Base-by-base conservation (phyloP, 768 basidiomycete species). In the Mycena leptocephala region DNA sequence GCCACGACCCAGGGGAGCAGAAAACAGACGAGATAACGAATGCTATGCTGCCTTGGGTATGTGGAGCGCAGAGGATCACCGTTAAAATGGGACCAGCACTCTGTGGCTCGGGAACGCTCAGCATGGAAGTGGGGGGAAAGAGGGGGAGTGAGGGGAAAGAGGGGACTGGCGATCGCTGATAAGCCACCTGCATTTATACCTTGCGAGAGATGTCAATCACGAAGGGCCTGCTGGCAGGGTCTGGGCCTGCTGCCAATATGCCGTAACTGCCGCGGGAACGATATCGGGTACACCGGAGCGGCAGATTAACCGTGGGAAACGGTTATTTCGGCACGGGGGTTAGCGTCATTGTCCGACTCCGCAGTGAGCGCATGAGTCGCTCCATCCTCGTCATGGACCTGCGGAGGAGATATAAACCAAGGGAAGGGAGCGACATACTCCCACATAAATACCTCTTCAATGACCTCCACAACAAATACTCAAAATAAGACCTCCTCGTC, bases 1-100 rank as follows among this genome's bases (percentile, higher is more conserved):
- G 85, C 85, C 85, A 85, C 83, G 83, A 84, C 85, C 67, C 83
- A 82, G 79, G 75, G 66, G 71, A 65, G 64, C 76, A 64, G 46
- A 61, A 46, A 43, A 51, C 80, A 81, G 78, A 82, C 78, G 82
- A 80, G 70, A 75, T 7, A 35, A 55, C 51, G 70, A 53, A 67
- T 39, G 64, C 37, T 26, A 65, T 10, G 70, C 56, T 20, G 48
- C 48, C 58, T 39, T 62, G 70, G 30, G 75, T 76, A 63, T 62
- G 75, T 83, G 82, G 81, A 71, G 80, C 76, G 70, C 82, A 79
- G 65, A 81, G 81, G 79, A 76, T 71, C 77, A 70, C 78, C 80
- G 80, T 72, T 76, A 35, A 46, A 82, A 71, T 13, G 1, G 16
- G 51, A n/a, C 30, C 10, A 5, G 11, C 35, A 24, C 3, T 9